A percentile compares a stretch with the other conserved stretches of the same genome.
These are phyloP conservation scores for Scheffersomyces insectosa DNA, from an alignment of 1,139 yeast genomes.

Conservation along the genomic window DNA sequence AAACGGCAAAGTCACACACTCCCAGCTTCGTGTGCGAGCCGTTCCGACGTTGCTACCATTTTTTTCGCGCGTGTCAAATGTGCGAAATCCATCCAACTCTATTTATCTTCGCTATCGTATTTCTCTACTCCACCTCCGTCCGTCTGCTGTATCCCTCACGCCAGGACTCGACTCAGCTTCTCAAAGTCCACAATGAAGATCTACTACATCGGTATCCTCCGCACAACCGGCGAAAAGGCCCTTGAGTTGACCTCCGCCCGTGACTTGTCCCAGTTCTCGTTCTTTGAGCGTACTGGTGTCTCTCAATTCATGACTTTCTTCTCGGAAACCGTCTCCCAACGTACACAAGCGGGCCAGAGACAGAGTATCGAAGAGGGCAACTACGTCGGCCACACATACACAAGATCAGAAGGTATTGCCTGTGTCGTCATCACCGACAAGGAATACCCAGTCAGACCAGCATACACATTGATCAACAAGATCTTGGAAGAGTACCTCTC, in stretches of 20 bases:
- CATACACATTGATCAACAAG: conserved; percentile 88
- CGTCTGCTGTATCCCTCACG: too few species aligned
- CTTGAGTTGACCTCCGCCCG: conserved; percentile 78
- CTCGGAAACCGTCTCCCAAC: conserved; percentile 83
- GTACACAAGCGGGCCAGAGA: conserved; percentile 88
- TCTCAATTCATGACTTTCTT: conserved; percentile 94
- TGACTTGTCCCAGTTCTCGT: conserved; percentile 83
- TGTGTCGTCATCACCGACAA: conserved; percentile 92
- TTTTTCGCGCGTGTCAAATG: too few species aligned
- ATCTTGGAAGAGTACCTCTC: conserved; percentile 86
- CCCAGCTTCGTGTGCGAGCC: too few species aligned
- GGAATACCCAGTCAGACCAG: conserved; percentile 98
- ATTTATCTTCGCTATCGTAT: too few species aligned
- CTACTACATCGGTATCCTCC: conserved; percentile 83
- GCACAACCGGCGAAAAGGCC: conserved; percentile 63
- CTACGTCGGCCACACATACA: conserved; percentile 90
- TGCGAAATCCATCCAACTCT: too few species aligned
- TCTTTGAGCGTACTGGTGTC: conserved; percentile 77
- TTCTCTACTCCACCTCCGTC: too few species aligned
- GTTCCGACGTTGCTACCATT: too few species aligned
- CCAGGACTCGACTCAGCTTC: too few species aligned
- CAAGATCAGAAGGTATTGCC: conserved; percentile 88
- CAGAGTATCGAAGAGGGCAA: conserved; percentile 93
- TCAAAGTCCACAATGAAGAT: conserved; percentile 62
- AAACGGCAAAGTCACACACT: too few species aligned